Base-by-base conservation (phyloP, 2,329 filamentous ascomycete genomes). In the Botryotinia globosa region DNA sequence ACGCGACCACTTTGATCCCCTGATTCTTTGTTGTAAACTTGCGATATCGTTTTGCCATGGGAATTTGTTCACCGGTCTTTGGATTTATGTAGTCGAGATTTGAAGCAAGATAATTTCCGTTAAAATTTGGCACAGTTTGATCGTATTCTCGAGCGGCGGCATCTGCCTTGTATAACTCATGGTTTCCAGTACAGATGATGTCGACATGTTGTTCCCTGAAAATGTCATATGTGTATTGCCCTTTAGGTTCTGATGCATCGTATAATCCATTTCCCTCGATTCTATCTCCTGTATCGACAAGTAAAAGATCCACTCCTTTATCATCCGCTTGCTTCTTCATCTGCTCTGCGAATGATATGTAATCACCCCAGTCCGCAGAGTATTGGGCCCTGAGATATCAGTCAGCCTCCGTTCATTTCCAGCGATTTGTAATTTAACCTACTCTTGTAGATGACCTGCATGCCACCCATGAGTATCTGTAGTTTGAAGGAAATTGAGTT, bases 381-480 rank as follows among this genome's bases (percentile, higher is more conserved):
- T 97, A 99, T 74, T 96, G 95, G 4, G 94, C 87, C 83, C 92
- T 94, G 75, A 42, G 59, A 42, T 4, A 16, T 64, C 9, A 37
- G 69, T 79, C 65, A 80, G 72, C 32, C 39, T n/a, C 37, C 29
- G 25, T 29, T n/a, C 9, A n/a, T 14, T 65, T 9, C 37, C 18
- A 32, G 12, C 34, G 34, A 4, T 22, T 54, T 34, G 32, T 42
- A 12, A 25, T 44, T 10, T 58, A 34, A 66, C 87, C 79, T 84
- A 94, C 91, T 99, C 96, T 84, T 94, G 91, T 8, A 98, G 84
- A 85, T 99, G 96, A 1, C 96, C 96, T 16, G 90, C 94, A 80
- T 97, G 91, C 96, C 96, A 99, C 78, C 96, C 95, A 83, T 98
- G 96, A 7, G 93, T 96, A 81, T 98, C 92, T 58, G 96, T 98